phyloP scores from a whole-genome alignment of 2,329 filamentous ascomycete genomes.

The Colletotrichum sp. region DNA sequence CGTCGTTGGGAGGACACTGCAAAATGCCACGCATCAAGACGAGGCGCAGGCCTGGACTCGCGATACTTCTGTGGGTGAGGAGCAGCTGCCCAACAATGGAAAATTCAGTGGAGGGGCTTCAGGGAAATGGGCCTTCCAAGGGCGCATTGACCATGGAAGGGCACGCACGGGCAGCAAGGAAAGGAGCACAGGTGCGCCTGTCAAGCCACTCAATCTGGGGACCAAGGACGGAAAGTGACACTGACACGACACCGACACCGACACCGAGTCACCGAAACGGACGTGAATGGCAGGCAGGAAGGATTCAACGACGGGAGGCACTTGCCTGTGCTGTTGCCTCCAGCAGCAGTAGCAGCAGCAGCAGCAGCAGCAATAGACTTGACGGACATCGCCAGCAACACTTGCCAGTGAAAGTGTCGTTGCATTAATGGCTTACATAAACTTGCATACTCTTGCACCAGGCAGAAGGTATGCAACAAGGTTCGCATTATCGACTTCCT shows the following conservation, averaged over 20 bases:
- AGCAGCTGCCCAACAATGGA: neutral
- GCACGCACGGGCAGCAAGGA: neutral
- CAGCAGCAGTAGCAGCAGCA: neutral
- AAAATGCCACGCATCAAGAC: neutral
- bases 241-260: neutral
- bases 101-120: neutral
- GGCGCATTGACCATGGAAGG: neutral
- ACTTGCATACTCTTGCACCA: neutral
- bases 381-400: neutral
- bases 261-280: neutral
- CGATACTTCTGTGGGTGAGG: neutral
- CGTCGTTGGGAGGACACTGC: neutral
- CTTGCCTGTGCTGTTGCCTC: neutral
- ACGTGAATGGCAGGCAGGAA: neutral
- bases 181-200: neutral
- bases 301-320: neutral
- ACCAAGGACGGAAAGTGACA: neutral
- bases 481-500: conserved; percentile 7
- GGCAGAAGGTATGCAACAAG: neutral
- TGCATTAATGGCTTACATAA: conserved; percentile 8
- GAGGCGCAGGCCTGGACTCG: neutral
- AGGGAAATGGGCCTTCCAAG: neutral
- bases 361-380: too few relatives aligned
- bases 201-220: neutral
- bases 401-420: neutral